Evolutionary conservation across 306 rosid species (phyloP).

Genomic region (Begonia peltatifolia): DNA sequence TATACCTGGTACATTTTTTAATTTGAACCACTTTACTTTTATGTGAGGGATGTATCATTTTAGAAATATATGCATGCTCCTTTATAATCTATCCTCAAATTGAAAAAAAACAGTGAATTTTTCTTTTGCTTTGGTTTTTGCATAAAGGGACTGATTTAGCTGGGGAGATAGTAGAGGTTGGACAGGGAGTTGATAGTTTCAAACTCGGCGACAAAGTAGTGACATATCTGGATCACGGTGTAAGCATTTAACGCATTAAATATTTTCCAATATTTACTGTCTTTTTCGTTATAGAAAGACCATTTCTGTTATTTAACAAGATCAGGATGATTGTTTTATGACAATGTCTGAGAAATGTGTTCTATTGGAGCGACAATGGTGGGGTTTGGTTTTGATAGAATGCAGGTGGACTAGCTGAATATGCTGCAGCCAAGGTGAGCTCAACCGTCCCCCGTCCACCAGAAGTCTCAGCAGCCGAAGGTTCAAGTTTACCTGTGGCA

Average conservation of each 20-base stretch:
- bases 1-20: conserved; percentile 36
- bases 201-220: conserved; percentile 57
- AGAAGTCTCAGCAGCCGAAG: conserved; percentile 37
- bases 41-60: neutral
- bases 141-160: conserved; percentile 51
- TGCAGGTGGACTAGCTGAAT: conserved; percentile 78
- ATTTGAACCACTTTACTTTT: neutral
- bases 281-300: neutral
- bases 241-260: conserved; percentile 9
- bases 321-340: neutral
- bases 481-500: conserved; percentile 51
- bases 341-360: neutral
- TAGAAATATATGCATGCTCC: neutral
- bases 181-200: conserved; percentile 28
- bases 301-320: neutral
- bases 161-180: conserved; percentile 53
- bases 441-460: conserved; percentile 33
- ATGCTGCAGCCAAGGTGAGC: conserved; percentile 30
- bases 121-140: neutral
- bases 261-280: neutral
- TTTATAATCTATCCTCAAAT: neutral
- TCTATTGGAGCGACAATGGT: too few relatives aligned
- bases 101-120: neutral
- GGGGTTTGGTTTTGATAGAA: conserved; percentile 10
- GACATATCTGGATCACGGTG: conserved; percentile 22